Evolutionary conservation across 2,329 filamentous ascomycete species (phyloP), one percentile per base, ranked within the genome.

Genomic region (Cladophialophora exuberans): DNA sequence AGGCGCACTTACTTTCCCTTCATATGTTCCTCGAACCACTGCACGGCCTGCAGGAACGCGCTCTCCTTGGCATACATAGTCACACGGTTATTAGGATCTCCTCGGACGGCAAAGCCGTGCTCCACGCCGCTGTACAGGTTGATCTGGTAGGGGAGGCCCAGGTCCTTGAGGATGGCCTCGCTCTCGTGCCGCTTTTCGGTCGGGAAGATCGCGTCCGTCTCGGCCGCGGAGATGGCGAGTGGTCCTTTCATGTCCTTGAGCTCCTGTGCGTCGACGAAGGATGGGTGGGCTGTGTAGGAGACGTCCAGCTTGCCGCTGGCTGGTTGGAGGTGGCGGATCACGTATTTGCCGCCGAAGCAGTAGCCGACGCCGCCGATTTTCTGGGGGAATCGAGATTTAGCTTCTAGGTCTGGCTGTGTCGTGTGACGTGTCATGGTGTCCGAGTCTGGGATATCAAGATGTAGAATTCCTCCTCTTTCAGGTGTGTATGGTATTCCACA

Each of bases 31-130:
- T 88, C 80, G 63, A 95, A 91, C 90, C 90, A 95, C 48, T 77
- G 70, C 47, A 91, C 78, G 30, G 89, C 89, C 77, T 94, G 90
- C 61, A 79, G 66, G 69, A 94, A 94, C 4, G 90, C 89, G 73
- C 87, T 83, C 73, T 95, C 88, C 80, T 90, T 92, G 31, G 88
- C 86, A 65, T 81, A 93, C 69, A 81, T 84, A 66, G 82, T 70
- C 41, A 75, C 61, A 69, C 79, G 79, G 60, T 84, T 79, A 57
- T 66, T 79, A 26, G 80, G 56, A 67, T 94, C 87, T 23, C 78
- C 79, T 52, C 89, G 82, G 2, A 91, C 85, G 6, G 85, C 79
- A 65, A 94, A 96, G 0, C 90, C 90, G 70, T 95, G 90, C 52
- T 73, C 72, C 25, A 89, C 84, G 51, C 83, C 83, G 2, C 83